Evolutionary conservation across 441 rosid species (phyloP).

Genomic region (Rhodomyrtus psidioides): DNA sequence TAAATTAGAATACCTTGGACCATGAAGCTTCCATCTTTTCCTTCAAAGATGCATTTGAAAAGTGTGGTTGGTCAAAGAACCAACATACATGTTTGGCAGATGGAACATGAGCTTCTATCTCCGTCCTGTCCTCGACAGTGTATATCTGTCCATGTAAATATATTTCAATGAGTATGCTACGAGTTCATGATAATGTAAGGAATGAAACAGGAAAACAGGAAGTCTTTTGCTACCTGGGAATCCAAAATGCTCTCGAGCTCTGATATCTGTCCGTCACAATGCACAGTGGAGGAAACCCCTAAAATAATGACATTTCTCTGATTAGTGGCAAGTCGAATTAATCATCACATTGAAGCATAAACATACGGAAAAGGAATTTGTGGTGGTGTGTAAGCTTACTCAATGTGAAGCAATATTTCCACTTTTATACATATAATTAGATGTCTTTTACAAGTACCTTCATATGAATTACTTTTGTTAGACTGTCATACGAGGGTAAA

Average conservation of each 20-base stretch:
- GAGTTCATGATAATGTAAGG: neutral
- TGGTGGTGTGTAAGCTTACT: neutral
- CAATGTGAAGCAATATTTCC: neutral
- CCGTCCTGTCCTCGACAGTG: conserved; percentile 44
- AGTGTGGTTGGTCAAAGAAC: conserved; percentile 45
- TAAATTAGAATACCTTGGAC: conserved; percentile 48
- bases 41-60: conserved; percentile 37
- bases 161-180: neutral
- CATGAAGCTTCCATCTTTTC: conserved; percentile 45
- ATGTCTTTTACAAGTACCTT: neutral
- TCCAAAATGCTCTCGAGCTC: conserved; percentile 76
- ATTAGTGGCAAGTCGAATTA: neutral
- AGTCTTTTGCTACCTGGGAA: conserved; percentile 44
- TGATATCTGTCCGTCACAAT: conserved; percentile 62
- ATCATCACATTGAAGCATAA: neutral
- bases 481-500: neutral
- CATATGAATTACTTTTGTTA: neutral
- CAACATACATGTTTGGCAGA: conserved; percentile 47
- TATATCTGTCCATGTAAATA: conserved; percentile 43
- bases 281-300: conserved; percentile 39
- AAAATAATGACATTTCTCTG: neutral
- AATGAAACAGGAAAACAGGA: neutral
- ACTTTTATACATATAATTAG: neutral
- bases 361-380: neutral
- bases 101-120: conserved; percentile 40